Evolutionary conservation across 2,329 filamentous ascomycete species (phyloP), one percentile per base, ranked within the genome.

Genomic region (Colletotrichum magnum): DNA sequence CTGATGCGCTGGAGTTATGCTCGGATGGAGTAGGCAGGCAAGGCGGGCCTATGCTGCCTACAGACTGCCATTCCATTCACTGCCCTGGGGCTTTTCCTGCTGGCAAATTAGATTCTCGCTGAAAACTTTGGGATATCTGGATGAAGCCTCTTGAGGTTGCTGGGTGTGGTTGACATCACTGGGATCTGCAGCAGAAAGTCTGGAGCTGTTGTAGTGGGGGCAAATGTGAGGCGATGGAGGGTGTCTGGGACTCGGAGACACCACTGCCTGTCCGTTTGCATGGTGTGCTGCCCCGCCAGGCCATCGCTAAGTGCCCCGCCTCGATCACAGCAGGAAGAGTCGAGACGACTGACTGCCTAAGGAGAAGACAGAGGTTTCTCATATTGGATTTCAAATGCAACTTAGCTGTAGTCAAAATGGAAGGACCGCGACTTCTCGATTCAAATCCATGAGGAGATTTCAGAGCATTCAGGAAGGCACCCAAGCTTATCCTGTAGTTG

Each of bases 251-350:
- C 26, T 15, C 53, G 53, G 32, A 36, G 32, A 36, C 32, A 36
- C 32, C 32, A 36, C 32, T 36, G 32, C 3, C 32, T 36, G 62
- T 48, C 61, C 67, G 62, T 66, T 66, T 66, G 67, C 48, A 32
- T 36, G 61, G 66, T 65, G 66, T 65, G 66, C 63, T 63, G 64
- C 64, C 64, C 64, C 59, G 64, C 51, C 59, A 68, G 64, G 56
- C 50, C 36, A 51, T 15, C 36, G 28, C 15, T 36, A 13, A 47
- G 15, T 63, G 60, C 45, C 56, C 63, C 63, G 60, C 56, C 41
- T 26, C 16, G 16, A 28, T 12, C 7, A 28, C 24, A 36, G 32
- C 32, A 36, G 7, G 32, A 36, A 36, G 32, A 36, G 7, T 36
- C 32, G 7, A 36, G 32, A 3, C 32, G 21, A 24, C 21, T 24